Evolutionary conservation across 192 early-diverging fungal species (phyloP).

Genomic region (Funneliformis geosporum): DNA sequence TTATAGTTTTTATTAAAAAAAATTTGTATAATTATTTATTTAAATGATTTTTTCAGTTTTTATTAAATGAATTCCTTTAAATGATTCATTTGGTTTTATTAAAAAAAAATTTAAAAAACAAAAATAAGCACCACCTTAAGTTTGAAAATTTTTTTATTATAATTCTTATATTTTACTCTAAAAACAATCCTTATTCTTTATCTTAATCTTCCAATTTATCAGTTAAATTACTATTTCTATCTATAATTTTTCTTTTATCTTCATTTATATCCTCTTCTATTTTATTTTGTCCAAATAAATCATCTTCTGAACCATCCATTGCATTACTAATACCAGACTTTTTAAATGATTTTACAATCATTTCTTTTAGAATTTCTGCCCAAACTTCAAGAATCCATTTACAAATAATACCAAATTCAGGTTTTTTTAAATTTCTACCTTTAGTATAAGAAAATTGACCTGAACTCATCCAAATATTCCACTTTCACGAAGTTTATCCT

Average conservation of each 20-base stretch:
- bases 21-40: no score
- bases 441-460: no score
- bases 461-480: no score
- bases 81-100: no score
- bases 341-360: slow-evolving; percentile 11
- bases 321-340: slow-evolving; percentile 15
- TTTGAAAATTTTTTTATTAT: background rate
- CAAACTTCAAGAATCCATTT: no score
- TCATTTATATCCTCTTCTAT: background rate
- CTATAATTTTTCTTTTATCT: slow-evolving; percentile 4
- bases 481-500: background rate
- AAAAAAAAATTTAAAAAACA: no score
- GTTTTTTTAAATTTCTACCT: slow-evolving; percentile 5
- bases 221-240: slow-evolving; percentile 7
- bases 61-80: no score
- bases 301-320: slow-evolving; percentile 1
- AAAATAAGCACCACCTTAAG: no score
- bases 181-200: no score
- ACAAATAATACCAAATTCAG: background rate
- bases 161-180: background rate
- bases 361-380: background rate
- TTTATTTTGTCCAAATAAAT: slow-evolving; percentile 11
- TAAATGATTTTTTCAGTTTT: no score
- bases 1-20: no score
- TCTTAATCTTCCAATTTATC: background rate